Evolutionary conservation across 1,284 basidiomycete species (phyloP), one percentile per base, ranked within the genome.

Genomic region (Somion occarium): DNA sequence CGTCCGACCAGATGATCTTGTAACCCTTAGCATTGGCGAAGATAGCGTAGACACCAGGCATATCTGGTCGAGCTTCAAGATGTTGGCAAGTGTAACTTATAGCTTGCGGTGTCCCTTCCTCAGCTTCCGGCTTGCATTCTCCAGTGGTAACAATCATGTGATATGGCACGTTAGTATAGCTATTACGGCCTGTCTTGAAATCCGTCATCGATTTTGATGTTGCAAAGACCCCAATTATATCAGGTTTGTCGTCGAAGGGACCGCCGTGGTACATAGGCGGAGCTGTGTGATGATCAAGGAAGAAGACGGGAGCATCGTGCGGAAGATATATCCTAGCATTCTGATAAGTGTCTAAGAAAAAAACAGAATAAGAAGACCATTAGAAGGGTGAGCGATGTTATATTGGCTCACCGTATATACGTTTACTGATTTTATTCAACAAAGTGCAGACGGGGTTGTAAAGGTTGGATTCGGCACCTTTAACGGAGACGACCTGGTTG

Each of bases 11-110:
- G 20, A 51, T 2, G n/a, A 52, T 41, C 5, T 41, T 7, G 43
- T 48, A 54, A 1, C 23, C 25, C 27, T 47, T 1, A 13, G 46
- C 38, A 20, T 25, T 23, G 23, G 43, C 30, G 15, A 7, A 19
- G 13, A 52, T 15, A 23, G 1, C 37, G 24, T 48, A 52, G 9
- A 48, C 19, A 9, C 50, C 50, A 20, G 46, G 45, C 18, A 48
- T 37, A 38, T 52, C 50, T 11, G 50, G 50, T n/a, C 50, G 50
- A n/a, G 37, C 46, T 41, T 41, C 34, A n/a, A 52, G 44, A 45
- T 37, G 50, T 27, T 52, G 43, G 3, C 13, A 46, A 12, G 46
- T 39, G 26, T 52, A 48, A 26, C 30, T 38, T 15, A 20, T 26
- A 22, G 20, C 37, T 43, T 52, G 50, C 3, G 25, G 9, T 5